Percentiles rank a stretch among this genome's conserved stretches.
phyloP scores from a whole-genome alignment of 345 rosid species.

The Gossypium ekmanianum region DNA sequence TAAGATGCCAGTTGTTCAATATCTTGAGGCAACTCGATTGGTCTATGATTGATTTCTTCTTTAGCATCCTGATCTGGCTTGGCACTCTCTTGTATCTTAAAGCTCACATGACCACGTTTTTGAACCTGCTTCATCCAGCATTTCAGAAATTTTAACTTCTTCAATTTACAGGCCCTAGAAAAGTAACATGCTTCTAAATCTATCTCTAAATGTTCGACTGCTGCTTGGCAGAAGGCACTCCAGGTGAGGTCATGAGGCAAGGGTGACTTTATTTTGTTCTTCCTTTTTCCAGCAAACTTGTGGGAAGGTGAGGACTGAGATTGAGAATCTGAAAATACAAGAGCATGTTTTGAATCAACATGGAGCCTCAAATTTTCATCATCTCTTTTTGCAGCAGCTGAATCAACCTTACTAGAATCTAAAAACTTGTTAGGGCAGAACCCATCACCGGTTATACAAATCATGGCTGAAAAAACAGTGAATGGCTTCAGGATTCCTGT shows the following conservation, averaged over 20 bases:
- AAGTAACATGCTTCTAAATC: conserved; percentile 60
- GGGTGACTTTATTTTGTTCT: conserved; percentile 31
- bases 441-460: conserved; percentile 38
- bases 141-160: conserved; percentile 79
- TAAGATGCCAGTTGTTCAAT: conserved; percentile 48
- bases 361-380: conserved; percentile 10
- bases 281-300: conserved; percentile 29
- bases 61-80: conserved; percentile 26
- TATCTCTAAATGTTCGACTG: conserved; percentile 39
- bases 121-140: conserved; percentile 87
- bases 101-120: conserved; percentile 37
- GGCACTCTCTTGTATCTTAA: conserved; percentile 25
- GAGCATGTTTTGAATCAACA: conserved; percentile 11
- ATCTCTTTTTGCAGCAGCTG: conserved; percentile 18
- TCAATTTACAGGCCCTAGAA: conserved; percentile 47
- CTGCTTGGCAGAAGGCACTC: conserved; percentile 56
- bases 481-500: conserved; percentile 77
- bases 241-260: conserved; percentile 47
- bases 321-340: conserved; percentile 21
- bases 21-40: conserved; percentile 35
- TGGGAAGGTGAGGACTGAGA: conserved; percentile 18
- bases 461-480: conserved; percentile 57
- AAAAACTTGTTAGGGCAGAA: conserved; percentile 16
- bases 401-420: conserved; percentile 16
- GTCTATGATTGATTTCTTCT: conserved; percentile 36